Evolutionary conservation across 148 eudicot genomes (phyloP), one percentile per base, ranked within the genome.

Genomic region (Vaccinium darrowii): DNA sequence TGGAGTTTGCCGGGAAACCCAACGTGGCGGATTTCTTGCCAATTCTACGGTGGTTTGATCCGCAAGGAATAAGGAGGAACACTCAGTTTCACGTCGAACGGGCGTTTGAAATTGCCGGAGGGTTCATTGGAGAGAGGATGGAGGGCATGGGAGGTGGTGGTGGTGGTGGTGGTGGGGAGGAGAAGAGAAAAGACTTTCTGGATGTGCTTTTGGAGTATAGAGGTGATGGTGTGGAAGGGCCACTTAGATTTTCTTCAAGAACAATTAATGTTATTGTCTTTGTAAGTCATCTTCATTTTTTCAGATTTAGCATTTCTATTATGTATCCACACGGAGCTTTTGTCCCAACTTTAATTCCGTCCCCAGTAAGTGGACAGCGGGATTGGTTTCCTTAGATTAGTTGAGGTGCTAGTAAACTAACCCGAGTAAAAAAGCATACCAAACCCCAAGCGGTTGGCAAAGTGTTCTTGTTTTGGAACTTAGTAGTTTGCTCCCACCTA

Each of bases 11-110:
- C 2, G 93, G 91, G 1, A 87, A 82, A 77, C 89, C 93, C 33
- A 91, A 90, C 21, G 82, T 87, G 14, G 93, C 88, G 0, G 93
- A 91, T 80, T 89, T 85, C 50, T 87, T 89, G 62, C 91, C 93
- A 0, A 65, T 87, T 72, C 83, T 90, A 10, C 80, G 86, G 16
- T 78, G 49, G 78, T 82, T 80, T 33, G 90, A 83, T 81, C 89
- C 88, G 1, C 87, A 78, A 83, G 87, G 83, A 76, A 85, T 47
- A 72, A 58, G 78, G 79, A 86, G 79, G 52, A 84, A 54, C 81
- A 84, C 88, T 18, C 80, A 85, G 58, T 85, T 81, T 50, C 87
- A 85, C 49, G 81, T 85, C 0, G 84, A 81, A 15, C 47, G 43
- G n/a, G 84, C 87, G 0, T 85, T 85, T 75, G 87, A 81, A 19